Evolutionary conservation across 805 yeast species (phyloP).

Genomic region (Candida loeiensis): DNA sequence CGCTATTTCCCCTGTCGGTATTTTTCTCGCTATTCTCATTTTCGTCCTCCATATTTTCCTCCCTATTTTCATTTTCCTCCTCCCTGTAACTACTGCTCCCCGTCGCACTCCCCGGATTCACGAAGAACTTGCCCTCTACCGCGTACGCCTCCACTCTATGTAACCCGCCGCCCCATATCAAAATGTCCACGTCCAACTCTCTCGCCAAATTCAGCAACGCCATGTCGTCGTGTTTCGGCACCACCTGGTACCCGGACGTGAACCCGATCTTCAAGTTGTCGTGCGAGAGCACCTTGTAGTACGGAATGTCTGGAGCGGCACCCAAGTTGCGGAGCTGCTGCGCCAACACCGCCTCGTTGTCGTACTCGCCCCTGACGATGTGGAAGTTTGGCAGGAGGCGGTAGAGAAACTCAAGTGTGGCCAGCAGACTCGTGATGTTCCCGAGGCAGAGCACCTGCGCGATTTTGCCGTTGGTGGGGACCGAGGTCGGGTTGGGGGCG

Average conservation of each 20-base stretch:
- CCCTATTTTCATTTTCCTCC: slow-evolving; percentile 45
- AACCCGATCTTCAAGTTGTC: slow-evolving; percentile 80
- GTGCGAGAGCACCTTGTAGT: slow-evolving; percentile 61
- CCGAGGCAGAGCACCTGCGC: slow-evolving; percentile 84
- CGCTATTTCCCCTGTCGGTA: slow-evolving; percentile 56
- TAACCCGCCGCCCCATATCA: slow-evolving; percentile 84
- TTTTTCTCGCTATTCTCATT: slow-evolving; percentile 31
- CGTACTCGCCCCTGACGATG: slow-evolving; percentile 81
- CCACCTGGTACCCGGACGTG: slow-evolving; percentile 76
- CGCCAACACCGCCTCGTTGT: slow-evolving; percentile 40
- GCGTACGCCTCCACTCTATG: slow-evolving; percentile 92
- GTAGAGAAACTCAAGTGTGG: slow-evolving; percentile 61
- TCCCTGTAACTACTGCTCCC: slow-evolving; percentile 74
- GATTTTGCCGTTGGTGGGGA: slow-evolving; percentile 56
- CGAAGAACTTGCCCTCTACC: slow-evolving; percentile 84
- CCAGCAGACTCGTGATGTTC: slow-evolving; percentile 66
- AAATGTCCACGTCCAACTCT: slow-evolving; percentile 85
- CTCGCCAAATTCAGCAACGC: slow-evolving; percentile 79
- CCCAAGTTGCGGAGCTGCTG: slow-evolving; percentile 27
- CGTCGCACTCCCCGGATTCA: slow-evolving; percentile 97
- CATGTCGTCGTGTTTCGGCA: slow-evolving; percentile 85
- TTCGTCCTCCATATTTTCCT: slow-evolving; percentile 26
- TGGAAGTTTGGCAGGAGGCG: slow-evolving; percentile 69
- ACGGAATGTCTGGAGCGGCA: slow-evolving; percentile 21
- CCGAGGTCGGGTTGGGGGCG: slow-evolving; percentile 52